Evolutionary conservation across 164 flowering plant genomes (phyloP).

Genomic region (Berberis thunbergii): DNA sequence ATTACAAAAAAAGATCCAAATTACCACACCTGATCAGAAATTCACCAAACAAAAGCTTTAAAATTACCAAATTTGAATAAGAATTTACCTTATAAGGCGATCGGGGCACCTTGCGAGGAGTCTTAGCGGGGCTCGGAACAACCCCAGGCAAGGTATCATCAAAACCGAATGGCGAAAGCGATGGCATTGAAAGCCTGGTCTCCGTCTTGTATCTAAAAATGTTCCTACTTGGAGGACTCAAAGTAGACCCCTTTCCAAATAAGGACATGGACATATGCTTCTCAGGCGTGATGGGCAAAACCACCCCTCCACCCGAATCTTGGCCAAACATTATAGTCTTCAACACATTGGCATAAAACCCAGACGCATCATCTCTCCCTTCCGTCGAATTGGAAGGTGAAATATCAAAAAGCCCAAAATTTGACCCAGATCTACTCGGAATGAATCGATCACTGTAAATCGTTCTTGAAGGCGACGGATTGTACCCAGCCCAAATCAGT

Average conservation of each 20-base stretch:
- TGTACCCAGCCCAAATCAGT: slow-evolving; percentile 27
- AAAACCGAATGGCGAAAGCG: slow-evolving; percentile 57
- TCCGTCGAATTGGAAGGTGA: slow-evolving; percentile 25
- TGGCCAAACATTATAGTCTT: slow-evolving; percentile 65
- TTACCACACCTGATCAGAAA: too few relatives aligned
- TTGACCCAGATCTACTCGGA: slow-evolving; percentile 77
- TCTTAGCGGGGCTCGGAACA: slow-evolving; percentile 53
- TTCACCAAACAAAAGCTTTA: neutral
- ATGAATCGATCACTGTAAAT: slow-evolving; percentile 87
- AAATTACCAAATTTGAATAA: neutral
- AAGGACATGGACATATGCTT: slow-evolving; percentile 13
- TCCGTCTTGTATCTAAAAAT: slow-evolving; percentile 86
- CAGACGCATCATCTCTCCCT: slow-evolving; percentile 41
- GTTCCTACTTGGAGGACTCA: slow-evolving; percentile 39
- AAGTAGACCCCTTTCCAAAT: slow-evolving; percentile 9
- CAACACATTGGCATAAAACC: slow-evolving; percentile 47
- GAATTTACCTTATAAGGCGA: slow-evolving; percentile 76
- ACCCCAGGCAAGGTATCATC: slow-evolving; percentile 57
- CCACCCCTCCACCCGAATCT: slow-evolving; percentile 18
- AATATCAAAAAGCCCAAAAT: slow-evolving; percentile 64
- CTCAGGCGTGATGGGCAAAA: slow-evolving; percentile 56
- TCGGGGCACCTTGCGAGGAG: slow-evolving; percentile 71
- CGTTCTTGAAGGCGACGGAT: slow-evolving; percentile 48
- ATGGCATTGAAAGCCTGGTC: slow-evolving; percentile 43
- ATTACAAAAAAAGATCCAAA: neutral